phyloP scores from a whole-genome alignment of 2,329 filamentous ascomycete genomes.

The Acrocalymma vagum region DNA sequence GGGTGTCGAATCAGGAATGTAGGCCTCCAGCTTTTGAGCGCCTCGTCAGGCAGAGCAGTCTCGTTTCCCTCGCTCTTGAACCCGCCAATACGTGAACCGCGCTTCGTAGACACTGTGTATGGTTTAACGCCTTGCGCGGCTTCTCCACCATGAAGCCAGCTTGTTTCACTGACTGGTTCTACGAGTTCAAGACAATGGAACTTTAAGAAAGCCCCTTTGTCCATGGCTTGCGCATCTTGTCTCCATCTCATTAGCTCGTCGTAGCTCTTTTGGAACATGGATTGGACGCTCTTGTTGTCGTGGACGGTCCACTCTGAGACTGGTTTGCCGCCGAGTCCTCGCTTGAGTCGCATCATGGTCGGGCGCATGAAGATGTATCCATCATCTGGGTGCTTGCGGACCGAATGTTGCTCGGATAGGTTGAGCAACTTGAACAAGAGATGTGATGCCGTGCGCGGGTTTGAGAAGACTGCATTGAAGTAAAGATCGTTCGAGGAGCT shows the following conservation, averaged over 20 bases:
- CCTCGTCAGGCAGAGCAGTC: conserved; percentile 18
- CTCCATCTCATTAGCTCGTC: conserved; percentile 9
- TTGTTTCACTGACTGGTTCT: conserved; percentile 12
- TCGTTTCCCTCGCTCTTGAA: conserved; percentile 12
- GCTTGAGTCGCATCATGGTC: conserved; percentile 13
- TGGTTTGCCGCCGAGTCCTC: conserved; percentile 10
- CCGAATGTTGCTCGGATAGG: conserved; percentile 21
- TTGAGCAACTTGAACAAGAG: conserved; percentile 30
- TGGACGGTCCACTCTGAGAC: conserved; percentile 12
- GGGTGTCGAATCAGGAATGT: conserved; percentile 33
- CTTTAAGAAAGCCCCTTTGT: conserved; percentile 25
- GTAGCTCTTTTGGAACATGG: conserved; percentile 12
- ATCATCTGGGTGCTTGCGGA: conserved; percentile 19
- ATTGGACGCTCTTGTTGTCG: conserved; percentile 9
- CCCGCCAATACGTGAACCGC: too few species aligned
- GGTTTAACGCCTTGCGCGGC: too few species aligned
- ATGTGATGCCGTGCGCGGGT: conserved; percentile 33
- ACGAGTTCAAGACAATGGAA: conserved; percentile 29
- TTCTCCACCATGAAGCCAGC: conserved; percentile 6
- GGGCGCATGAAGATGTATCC: conserved; percentile 31
- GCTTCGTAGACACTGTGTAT: too few species aligned
- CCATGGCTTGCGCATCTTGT: conserved; percentile 3
- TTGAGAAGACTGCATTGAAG: too few species aligned
- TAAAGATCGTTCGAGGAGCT: too few species aligned
- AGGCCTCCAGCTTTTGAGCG: conserved; percentile 11